Evolutionary conservation across 495 filamentous ascomycete genomes (phyloP), one percentile per base, ranked within the genome.

Genomic region (Chaetomidium leptoderma): DNA sequence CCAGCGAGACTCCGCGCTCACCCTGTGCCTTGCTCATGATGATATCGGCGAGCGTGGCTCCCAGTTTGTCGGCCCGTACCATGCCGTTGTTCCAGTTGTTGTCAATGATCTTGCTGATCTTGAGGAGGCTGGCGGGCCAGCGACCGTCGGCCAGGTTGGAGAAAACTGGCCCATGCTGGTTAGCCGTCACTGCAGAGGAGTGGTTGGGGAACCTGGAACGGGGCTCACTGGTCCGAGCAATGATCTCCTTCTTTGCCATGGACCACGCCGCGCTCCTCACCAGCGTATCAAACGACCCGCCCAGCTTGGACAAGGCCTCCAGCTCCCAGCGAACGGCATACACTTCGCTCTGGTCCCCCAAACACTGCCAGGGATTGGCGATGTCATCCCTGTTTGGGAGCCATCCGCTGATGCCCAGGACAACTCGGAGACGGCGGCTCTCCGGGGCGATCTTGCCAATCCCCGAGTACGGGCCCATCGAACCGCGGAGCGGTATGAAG

Each of bases 51-150:
- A 98, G 82, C 13, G 90, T 83, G 33, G 81, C 73, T 0, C 93
- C 93, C 1, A 90, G 87, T 72, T 97, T 97, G 63, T 97, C 91
- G 21, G 89, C 84, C 47, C 91, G 81, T 29, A 84, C 77, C 69
- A 89, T 92, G 10, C 86, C 90, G 32, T 93, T 79, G 53, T 80
- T 88, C 79, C 95, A 98, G 0, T 90, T 90, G 70, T 95, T 96
- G 63, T 97, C 93, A 30, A 96, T 81, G 24, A 96, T 75, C 32
- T 86, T 81, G 53, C 87, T 84, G 45, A 92, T 78, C 68, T 95
- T 91, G 53, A 96, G 67, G 6, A 98, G 73, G 35, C 81, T 79
- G 8, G 90, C 62, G 0, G 93, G 93, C 83, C 93, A 90, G 23
- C 89, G 72, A 0, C 85, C 85, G 8, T 83, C 81, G 58, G 80